Evolutionary conservation across 2,329 filamentous ascomycete genomes (phyloP).

Genomic region (Colletotrichum melonis): DNA sequence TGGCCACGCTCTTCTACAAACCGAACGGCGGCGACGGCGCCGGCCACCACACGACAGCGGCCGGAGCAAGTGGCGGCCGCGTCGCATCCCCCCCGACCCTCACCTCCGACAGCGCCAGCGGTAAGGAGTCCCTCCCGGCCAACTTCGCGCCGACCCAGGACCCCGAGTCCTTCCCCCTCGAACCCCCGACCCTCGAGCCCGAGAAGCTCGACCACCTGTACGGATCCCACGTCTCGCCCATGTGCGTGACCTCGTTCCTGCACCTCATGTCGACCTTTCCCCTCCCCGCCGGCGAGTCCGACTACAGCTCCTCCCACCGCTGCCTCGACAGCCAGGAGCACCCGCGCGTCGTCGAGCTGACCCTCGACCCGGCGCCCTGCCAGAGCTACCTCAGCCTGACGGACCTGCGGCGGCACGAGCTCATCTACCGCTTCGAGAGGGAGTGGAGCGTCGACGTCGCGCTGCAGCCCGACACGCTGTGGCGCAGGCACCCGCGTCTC

Average conservation of each 20-base stretch:
- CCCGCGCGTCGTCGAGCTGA: slow-evolving; percentile 74
- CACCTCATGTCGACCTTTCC: slow-evolving; percentile 74
- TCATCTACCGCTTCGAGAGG: slow-evolving; percentile 84
- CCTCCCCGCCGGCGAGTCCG: slow-evolving; percentile 60
- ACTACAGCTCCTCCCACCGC: slow-evolving; percentile 70
- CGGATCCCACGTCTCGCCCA: slow-evolving; percentile 72
- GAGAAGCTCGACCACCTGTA: slow-evolving; percentile 74
- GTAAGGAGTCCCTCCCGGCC: slow-evolving; percentile 56
- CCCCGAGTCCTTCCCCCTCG: slow-evolving; percentile 69
- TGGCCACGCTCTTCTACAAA: slow-evolving; percentile 75
- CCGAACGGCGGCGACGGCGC: slow-evolving; percentile 44
- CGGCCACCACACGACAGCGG: not conserved
- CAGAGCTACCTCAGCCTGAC: slow-evolving; percentile 73
- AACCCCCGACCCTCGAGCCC: slow-evolving; percentile 66
- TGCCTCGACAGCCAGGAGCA: slow-evolving; percentile 71
- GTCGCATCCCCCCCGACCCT: slow-evolving; percentile 48
- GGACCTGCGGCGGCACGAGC: slow-evolving; percentile 83
- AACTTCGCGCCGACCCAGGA: slow-evolving; percentile 71
- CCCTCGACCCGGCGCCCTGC: slow-evolving; percentile 69
- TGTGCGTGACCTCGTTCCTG: slow-evolving; percentile 74
- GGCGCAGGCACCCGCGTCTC: slow-evolving; percentile 83
- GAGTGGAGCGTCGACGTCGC: slow-evolving; percentile 91
- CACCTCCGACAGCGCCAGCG: slow-evolving; percentile 47
- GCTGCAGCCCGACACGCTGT: slow-evolving; percentile 78
- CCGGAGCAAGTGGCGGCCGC: slow-evolving; percentile 38